Evolutionary conservation across 2,329 filamentous ascomycete genomes (phyloP), one percentile per base, ranked within the genome.

Genomic region (Trichoderma atroviride): DNA sequence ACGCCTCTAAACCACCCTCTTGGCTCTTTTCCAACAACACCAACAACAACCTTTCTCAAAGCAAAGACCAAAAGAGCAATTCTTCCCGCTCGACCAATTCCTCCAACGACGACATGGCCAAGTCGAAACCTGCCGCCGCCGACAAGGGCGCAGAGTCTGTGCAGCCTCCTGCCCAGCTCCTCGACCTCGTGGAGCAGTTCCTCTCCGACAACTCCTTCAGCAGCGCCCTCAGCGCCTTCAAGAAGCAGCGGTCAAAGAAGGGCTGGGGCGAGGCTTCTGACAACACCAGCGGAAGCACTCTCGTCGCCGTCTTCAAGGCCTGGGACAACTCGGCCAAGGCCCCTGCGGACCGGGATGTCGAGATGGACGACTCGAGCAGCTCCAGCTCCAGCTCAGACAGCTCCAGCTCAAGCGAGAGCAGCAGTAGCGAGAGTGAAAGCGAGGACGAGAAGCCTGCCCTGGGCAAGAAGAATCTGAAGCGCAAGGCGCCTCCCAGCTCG

Each of bases 181-280:
- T 94, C 76, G 86, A 89, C 71, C 82, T 92, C 19, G 85, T 94
- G 74, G 88, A 88, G 71, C 79, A 81, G 27, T 94, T 93, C 78
- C 83, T 94, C 61, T 84, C 85, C 53, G 85, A 90, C 57, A 85
- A 91, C 77, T 86, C 88, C n/a, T 91, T 92, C 74, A 79, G 83
- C 59, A 83, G 84, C 70, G 87, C 91, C 57, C 86, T 86, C 75
- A 81, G 84, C 70, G 86, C 87, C 5, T 90, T 93, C 75, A 83
- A 84, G 74, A 87, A 89, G 76, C 88, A 93, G 76, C 83, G 87
- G 65, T 85, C 80, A 76, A 83, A 81, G 79, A 85, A 85, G 72
- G 84, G 83, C 62, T 86, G 83, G 83, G 77, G 81, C 56, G 75
- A 76, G 24, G 72, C 79, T 24, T 72, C 71, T 58, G 50, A 74